Evolutionary conservation across 495 filamentous ascomycete species (phyloP).

Genomic region (Penicillium bovifimosum): DNA sequence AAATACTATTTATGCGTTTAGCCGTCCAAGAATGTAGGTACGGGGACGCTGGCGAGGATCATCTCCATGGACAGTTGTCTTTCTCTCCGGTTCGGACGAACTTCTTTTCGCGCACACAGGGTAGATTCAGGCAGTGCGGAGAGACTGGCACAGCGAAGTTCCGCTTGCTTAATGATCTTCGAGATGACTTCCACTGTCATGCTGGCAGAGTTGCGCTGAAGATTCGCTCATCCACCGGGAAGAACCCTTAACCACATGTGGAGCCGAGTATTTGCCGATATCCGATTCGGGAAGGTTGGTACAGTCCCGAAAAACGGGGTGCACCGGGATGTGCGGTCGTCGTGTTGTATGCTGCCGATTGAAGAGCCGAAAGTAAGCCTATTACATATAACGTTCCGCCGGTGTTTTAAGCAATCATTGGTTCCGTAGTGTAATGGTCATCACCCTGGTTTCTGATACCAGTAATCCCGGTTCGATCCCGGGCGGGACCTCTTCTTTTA

Average conservation of each 20-base stretch:
- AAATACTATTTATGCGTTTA: constrained; percentile 7
- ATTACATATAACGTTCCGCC: no score
- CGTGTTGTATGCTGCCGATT: no score
- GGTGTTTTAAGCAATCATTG: no score
- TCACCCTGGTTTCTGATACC: constrained; percentile 34
- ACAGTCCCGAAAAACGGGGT: not conserved
- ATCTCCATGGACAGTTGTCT: constrained; percentile 4
- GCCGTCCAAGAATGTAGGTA: not conserved
- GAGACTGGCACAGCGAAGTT: constrained; percentile 2
- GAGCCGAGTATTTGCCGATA: constrained; percentile 15
- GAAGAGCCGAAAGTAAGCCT: not conserved
- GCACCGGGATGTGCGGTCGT: not conserved
- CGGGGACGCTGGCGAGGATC: constrained; percentile 7
- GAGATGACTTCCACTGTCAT: constrained; percentile 1
- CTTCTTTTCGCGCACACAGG: not conserved
- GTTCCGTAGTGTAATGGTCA: constrained; percentile 16
- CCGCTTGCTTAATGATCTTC: constrained; percentile 9
- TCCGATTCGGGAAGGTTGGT: not conserved
- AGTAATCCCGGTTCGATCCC: constrained; percentile 38
- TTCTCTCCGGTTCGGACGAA: constrained; percentile 14
- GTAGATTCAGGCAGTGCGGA: not conserved
- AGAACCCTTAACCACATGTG: constrained; percentile 21
- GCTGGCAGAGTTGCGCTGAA: not conserved
- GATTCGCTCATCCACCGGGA: constrained; percentile 5
- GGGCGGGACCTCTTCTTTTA: constrained; percentile 26